A percentile compares a stretch with the other conserved stretches of the same genome.
phyloP scores from a whole-genome alignment of 441 rosid genomes.

The Theobroma grandiflorum region DNA sequence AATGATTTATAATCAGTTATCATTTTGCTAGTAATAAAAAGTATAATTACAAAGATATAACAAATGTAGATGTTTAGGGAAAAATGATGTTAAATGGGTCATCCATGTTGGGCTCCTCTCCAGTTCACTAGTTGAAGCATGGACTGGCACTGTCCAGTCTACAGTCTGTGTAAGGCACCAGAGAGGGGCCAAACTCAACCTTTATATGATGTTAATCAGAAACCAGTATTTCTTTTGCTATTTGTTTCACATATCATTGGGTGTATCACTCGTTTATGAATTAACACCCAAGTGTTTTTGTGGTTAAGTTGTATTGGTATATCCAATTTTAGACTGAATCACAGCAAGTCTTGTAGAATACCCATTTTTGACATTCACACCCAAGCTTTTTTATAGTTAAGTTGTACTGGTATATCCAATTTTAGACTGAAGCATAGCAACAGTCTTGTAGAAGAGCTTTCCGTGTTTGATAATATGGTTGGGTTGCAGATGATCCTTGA shows the following conservation, averaged over 20 bases:
- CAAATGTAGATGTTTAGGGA: not conserved
- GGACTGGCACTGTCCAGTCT: not conserved
- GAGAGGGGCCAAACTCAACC: not conserved
- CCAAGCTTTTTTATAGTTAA: not conserved
- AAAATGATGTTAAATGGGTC: not conserved
- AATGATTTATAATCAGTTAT: not conserved
- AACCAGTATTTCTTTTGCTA: not conserved
- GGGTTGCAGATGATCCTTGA: conserved; percentile 79
- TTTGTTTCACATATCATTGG: not conserved
- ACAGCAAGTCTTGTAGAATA: not conserved
- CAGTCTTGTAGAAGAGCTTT: not conserved
- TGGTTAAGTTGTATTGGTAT: not conserved
- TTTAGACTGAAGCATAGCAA: not conserved
- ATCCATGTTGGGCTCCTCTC: not conserved
- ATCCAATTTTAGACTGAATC: not conserved
- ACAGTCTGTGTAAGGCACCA: no score
- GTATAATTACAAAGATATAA: not conserved
- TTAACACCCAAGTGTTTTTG: not conserved
- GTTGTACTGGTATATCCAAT: not conserved
- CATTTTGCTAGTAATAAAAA: not conserved
- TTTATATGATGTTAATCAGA: not conserved
- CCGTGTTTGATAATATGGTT: conserved; percentile 22
- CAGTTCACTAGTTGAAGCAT: not conserved
- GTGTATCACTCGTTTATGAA: not conserved
- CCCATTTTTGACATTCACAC: not conserved